Percentiles rank a stretch among this genome's conserved stretches.
Evolutionary conservation across 495 filamentous ascomycete species (phyloP).

Genomic region (Penicillium pancosmium): DNA sequence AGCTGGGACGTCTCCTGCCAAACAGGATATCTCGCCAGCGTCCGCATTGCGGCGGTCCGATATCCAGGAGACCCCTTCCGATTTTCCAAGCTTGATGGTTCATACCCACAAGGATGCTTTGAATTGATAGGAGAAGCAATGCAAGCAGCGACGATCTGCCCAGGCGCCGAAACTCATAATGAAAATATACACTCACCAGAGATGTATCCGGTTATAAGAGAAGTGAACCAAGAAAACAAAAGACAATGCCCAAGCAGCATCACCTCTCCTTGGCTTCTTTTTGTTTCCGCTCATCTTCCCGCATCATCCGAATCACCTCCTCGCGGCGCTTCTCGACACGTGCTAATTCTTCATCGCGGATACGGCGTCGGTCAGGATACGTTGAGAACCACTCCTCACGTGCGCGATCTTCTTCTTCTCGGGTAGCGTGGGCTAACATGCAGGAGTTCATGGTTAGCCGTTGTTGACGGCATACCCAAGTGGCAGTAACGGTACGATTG

Average conservation of each 20-base stretch:
- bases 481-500: slow-evolving; percentile 79
- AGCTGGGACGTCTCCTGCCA: neutral
- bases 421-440: slow-evolving; percentile 84
- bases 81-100: slow-evolving; percentile 2
- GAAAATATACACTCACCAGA: slow-evolving; percentile 23
- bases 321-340: slow-evolving; percentile 47
- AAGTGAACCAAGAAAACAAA: neutral
- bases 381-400: slow-evolving; percentile 90
- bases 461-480: slow-evolving; percentile 79
- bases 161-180: slow-evolving; percentile 27
- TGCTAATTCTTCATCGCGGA: slow-evolving; percentile 62
- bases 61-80: neutral
- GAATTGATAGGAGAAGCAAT: slow-evolving; percentile 9
- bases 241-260: slow-evolving; percentile 10
- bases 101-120: neutral
- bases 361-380: slow-evolving; percentile 63
- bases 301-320: slow-evolving; percentile 56
- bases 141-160: slow-evolving; percentile 12
- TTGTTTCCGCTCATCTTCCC: slow-evolving; percentile 49
- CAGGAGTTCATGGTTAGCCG: slow-evolving; percentile 89
- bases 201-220: neutral
- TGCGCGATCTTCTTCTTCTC: slow-evolving; percentile 81
- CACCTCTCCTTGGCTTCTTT: slow-evolving; percentile 27
- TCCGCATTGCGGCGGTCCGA: neutral
- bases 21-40: neutral